Conservation (phyloP, 441 rosid genomes). For the Mallotus japonicus region DNA sequence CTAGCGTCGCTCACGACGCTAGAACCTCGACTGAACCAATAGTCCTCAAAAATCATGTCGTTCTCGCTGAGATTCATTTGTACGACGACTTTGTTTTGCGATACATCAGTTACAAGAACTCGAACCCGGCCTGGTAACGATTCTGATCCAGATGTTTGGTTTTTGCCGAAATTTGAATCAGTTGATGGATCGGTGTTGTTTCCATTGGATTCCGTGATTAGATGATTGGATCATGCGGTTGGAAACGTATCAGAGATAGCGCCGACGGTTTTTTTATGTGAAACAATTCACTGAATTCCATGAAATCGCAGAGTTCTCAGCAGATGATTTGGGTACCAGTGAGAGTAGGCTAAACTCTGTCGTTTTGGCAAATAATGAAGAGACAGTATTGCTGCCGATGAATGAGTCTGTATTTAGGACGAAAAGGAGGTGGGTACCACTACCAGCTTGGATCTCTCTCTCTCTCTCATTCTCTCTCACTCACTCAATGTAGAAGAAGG, state of each 20-base stretch:
- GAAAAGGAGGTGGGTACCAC: no score
- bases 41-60: conserved; percentile 38
- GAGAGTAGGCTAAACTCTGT: conserved; percentile 38
- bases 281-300: conserved; percentile 77
- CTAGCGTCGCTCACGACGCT: conserved; percentile 66
- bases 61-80: conserved; percentile 64
- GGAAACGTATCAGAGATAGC: conserved; percentile 82
- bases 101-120: conserved; percentile 48
- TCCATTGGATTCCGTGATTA: conserved; percentile 68
- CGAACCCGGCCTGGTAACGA: neutral
- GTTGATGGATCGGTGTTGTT: conserved; percentile 49
- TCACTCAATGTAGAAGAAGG: no score
- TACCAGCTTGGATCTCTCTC: no score
- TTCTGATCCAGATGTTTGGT: conserved; percentile 12
- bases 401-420: no score
- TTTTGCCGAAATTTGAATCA: conserved; percentile 68
- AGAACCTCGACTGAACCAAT: conserved; percentile 47
- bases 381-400: no score
- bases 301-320: conserved; percentile 84
- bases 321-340: conserved; percentile 77
- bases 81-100: conserved; percentile 86
- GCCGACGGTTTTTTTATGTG: conserved; percentile 55
- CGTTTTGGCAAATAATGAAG: no score
- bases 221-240: conserved; percentile 81
- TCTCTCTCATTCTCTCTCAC: no score